Percentiles rank a stretch among this genome's conserved stretches.
phyloP scores from a whole-genome alignment of 2,329 filamentous ascomycete species.

The Harringtonia aguacate region DNA sequence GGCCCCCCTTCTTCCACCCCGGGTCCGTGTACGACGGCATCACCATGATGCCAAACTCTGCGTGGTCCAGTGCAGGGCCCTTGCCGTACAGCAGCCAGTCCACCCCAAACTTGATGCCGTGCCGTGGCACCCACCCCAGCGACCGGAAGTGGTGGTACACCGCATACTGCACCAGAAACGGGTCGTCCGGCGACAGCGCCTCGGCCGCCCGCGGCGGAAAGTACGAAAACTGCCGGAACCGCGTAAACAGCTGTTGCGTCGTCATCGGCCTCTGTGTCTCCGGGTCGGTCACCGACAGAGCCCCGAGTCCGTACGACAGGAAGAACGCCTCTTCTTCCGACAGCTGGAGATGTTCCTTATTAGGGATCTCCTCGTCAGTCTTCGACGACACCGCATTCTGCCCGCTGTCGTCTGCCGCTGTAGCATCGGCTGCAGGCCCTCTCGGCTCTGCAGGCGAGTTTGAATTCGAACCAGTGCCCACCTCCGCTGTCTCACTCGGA shows the following conservation, averaged over 20 bases:
- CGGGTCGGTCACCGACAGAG: constrained; percentile 51
- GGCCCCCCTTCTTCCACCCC: constrained; percentile 50
- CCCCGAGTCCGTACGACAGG: constrained; percentile 69
- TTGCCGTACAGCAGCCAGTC: constrained; percentile 93
- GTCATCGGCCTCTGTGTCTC: constrained; percentile 33
- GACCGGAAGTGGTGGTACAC: constrained; percentile 96
- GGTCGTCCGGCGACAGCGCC: constrained; percentile 52
- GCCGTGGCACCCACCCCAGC: constrained; percentile 85
- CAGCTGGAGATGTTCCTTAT: constrained; percentile 81
- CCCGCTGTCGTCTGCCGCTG: background rate
- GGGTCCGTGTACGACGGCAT: constrained; percentile 70
- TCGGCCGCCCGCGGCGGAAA: constrained; percentile 46
- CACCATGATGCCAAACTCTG: constrained; percentile 81
- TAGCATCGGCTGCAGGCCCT: no score
- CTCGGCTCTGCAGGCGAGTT: no score
- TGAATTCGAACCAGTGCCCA: no score
- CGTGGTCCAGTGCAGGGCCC: constrained; percentile 88
- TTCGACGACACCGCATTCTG: background rate
- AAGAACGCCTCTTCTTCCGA: constrained; percentile 89
- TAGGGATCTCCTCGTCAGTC: constrained; percentile 18
- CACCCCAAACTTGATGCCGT: constrained; percentile 87
- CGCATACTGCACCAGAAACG: constrained; percentile 76
- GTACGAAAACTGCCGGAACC: constrained; percentile 60
- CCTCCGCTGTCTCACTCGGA: no score
- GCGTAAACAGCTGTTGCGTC: constrained; percentile 45